These are phyloP conservation scores for Fomitopsis palustris DNA, from an alignment of 1,284 basidiomycete genomes.

Conservation along the genomic window DNA sequence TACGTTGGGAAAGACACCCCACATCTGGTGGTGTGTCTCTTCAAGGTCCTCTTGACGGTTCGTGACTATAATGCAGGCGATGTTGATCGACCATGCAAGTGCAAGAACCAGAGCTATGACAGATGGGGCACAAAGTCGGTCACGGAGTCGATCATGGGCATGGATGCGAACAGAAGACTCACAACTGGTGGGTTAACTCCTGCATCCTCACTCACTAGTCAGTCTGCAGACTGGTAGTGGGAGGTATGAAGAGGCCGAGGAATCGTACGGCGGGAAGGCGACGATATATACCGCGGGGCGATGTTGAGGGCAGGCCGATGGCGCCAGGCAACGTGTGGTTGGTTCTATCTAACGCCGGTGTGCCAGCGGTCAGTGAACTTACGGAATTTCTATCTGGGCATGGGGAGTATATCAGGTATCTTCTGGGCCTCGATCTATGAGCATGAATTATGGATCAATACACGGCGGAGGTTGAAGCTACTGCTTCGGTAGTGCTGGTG, in stretches of 20 bases:
- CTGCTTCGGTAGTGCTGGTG: too few species aligned
- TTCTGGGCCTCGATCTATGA: too few species aligned
- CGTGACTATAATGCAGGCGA: neutral
- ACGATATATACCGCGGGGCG: neutral
- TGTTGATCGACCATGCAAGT: neutral
- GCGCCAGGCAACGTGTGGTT: neutral
- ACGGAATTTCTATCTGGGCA: too few species aligned
- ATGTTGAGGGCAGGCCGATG: neutral
- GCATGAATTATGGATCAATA: too few species aligned
- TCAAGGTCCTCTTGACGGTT: neutral
- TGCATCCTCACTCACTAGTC: neutral
- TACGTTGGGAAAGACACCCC: neutral
- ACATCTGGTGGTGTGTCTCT: neutral
- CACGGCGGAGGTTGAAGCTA: too few species aligned
- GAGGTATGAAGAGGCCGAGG: neutral
- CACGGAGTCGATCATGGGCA: neutral
- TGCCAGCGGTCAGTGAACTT: neutral
- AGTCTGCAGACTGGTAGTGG: neutral
- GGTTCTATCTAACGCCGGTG: neutral
- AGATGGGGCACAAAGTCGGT: neutral
- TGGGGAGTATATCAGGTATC: too few species aligned
- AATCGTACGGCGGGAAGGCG: neutral
- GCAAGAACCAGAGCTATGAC: neutral
- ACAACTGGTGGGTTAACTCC: neutral
- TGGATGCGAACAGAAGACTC: neutral